Conservation (phyloP, 2,329 filamentous ascomycete genomes). For the Fusarium cyanostomum region DNA sequence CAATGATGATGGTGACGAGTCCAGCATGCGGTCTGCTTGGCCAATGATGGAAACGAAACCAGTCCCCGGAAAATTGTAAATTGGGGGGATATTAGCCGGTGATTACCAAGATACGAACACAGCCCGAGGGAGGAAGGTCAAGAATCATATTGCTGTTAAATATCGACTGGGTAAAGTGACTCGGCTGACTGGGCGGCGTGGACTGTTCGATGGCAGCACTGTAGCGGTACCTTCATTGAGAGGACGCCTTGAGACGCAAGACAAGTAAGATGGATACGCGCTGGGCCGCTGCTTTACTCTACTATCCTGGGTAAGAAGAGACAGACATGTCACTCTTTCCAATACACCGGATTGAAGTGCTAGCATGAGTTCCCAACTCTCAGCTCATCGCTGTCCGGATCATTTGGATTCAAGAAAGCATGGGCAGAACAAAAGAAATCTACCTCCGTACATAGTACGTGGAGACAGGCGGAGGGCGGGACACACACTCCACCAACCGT, state of each 20-base stretch:
- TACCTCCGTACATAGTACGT: background rate
- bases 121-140: background rate
- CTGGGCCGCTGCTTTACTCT: background rate
- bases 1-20: constrained; percentile 25
- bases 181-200: constrained; percentile 9
- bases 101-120: constrained; percentile 11
- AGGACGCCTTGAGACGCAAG: background rate
- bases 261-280: background rate
- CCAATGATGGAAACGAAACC: constrained; percentile 11
- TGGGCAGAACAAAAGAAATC: too few species aligned
- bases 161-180: constrained; percentile 17
- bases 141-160: background rate
- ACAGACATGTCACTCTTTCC: background rate
- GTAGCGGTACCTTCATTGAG: background rate
- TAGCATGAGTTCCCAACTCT: background rate
- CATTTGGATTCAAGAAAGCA: too few species aligned
- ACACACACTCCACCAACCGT: constrained; percentile 16
- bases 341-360: too few species aligned
- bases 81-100: constrained; percentile 25
- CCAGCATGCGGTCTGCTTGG: constrained; percentile 13
- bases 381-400: background rate
- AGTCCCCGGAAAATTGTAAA: constrained; percentile 18
- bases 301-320: background rate
- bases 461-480: constrained; percentile 14
- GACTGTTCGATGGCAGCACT: constrained; percentile 12